A percentile compares a stretch with the other conserved stretches of the same genome.
phyloP scores from a whole-genome alignment of 352 stramenopile species.

The Phytophthora fragariae region DNA sequence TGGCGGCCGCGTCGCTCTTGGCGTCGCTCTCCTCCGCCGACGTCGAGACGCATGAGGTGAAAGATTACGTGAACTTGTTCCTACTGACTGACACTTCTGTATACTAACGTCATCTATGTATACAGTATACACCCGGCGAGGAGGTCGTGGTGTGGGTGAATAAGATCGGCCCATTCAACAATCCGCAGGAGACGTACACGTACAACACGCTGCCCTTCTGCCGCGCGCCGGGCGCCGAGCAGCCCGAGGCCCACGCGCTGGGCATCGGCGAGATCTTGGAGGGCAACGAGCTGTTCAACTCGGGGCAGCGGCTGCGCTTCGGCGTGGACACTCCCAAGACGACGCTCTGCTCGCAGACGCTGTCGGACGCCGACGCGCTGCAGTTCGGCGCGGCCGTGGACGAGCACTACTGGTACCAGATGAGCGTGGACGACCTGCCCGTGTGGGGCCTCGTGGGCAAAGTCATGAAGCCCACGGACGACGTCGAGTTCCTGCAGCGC shows the following conservation, averaged over 20 bases:
- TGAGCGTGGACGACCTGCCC: constrained; percentile 98
- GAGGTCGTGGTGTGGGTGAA: constrained; percentile 96
- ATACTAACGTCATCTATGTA: not conserved
- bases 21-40: constrained; percentile 35
- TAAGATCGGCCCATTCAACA: constrained; percentile 98
- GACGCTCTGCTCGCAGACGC: constrained; percentile 79
- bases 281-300: constrained; percentile 95
- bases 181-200: constrained; percentile 99
- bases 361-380: constrained; percentile 75
- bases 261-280: constrained; percentile 97
- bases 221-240: constrained; percentile 85
- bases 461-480: constrained; percentile 92
- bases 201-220: constrained; percentile 99
- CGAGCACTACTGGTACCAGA: constrained; percentile 99
- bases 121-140: constrained; percentile 73
- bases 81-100: no score
- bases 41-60: constrained; percentile 70
- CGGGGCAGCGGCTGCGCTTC: constrained; percentile 88
- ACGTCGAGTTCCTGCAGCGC: constrained; percentile 83
- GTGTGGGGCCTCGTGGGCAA: constrained; percentile 99
- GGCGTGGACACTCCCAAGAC: constrained; percentile 67
- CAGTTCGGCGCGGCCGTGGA: constrained; percentile 88
- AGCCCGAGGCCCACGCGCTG: constrained; percentile 85
- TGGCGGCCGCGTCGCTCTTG: constrained; percentile 29
- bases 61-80: not conserved